Evolutionary conservation across 768 basidiomycete genomes (phyloP).

Genomic region (Agaricus blazei): DNA sequence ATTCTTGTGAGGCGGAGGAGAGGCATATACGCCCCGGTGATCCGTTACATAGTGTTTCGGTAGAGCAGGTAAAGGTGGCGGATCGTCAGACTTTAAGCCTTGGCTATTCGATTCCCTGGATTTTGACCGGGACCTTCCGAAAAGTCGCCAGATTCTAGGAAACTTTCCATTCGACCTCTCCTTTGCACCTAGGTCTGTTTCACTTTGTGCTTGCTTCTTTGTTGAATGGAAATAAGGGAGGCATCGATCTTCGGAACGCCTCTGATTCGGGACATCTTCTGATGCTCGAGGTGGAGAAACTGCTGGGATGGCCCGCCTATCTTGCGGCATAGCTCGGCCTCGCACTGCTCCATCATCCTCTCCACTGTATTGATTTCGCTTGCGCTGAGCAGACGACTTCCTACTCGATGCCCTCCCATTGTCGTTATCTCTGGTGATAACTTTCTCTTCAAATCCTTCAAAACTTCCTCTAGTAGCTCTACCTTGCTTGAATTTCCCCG

Average conservation of each 20-base stretch:
- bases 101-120: conserved; percentile 3
- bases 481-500: too few relatives aligned
- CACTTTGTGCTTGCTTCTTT: conserved; percentile 6
- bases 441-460: too few relatives aligned
- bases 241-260: background rate
- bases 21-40: background rate
- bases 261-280: background rate
- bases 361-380: background rate
- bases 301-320: background rate
- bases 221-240: background rate
- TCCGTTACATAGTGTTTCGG: conserved; percentile 1
- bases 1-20: background rate
- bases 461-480: too few relatives aligned
- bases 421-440: too few relatives aligned
- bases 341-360: background rate
- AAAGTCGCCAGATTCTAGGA: conserved; percentile 3
- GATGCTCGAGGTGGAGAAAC: background rate
- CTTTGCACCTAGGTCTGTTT: background rate
- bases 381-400: background rate
- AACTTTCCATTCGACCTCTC: background rate
- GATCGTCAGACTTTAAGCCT: background rate
- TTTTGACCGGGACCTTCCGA: background rate
- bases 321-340: background rate
- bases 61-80: conserved; percentile 3
- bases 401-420: too few relatives aligned